Evolutionary conservation across 139 green algal genomes (phyloP).

Genomic region (Ulvella scutata): DNA sequence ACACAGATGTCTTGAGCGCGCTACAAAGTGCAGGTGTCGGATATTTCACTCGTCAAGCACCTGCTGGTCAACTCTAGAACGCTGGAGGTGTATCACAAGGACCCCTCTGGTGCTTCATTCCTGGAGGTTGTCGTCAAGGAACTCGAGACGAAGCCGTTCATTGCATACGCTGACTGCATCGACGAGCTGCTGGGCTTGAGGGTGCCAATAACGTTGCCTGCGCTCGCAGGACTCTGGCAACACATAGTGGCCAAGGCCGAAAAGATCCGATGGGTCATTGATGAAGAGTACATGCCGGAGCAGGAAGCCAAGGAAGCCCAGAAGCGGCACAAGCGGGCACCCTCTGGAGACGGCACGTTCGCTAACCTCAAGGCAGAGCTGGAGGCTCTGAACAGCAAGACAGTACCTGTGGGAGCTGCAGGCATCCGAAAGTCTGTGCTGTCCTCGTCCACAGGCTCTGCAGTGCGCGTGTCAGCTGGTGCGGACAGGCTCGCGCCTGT

Average conservation of each 20-base stretch:
- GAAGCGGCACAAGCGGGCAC: no score
- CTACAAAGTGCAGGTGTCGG: neutral
- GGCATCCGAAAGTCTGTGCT: neutral
- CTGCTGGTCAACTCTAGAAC: neutral
- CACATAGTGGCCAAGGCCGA: neutral
- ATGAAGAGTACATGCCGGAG: neutral
- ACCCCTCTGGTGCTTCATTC: neutral
- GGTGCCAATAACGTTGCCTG: neutral
- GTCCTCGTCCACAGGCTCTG: neutral
- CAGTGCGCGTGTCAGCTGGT: neutral
- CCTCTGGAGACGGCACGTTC: no score
- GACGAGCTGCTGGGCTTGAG: neutral
- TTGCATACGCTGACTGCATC: neutral
- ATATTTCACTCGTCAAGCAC: neutral
- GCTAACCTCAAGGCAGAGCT: no score
- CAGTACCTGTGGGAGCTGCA: neutral
- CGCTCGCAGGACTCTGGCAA: neutral
- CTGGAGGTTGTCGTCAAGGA: neutral
- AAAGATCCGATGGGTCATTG: neutral
- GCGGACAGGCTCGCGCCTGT: neutral
- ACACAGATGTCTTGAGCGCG: neutral
- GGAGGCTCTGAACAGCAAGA: neutral
- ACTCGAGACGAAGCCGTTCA: neutral
- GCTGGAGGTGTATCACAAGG: neutral
- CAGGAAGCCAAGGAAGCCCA: no score